Percentiles rank a stretch among this genome's conserved stretches.
Evolutionary conservation across 352 stramenopile species (phyloP).

Genomic region (Blastocystis hominis): DNA sequence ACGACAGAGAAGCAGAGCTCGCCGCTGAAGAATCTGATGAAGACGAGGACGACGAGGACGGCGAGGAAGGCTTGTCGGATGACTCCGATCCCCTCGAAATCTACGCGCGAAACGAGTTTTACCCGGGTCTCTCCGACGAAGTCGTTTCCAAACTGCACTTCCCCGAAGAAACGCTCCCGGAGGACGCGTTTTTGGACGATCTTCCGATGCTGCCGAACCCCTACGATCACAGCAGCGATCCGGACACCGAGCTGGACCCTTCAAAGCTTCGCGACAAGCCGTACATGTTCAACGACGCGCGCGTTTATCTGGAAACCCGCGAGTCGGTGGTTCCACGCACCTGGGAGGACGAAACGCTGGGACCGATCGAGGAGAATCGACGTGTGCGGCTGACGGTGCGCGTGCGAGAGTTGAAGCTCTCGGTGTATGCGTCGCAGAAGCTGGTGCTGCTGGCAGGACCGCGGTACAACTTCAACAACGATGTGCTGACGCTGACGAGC

Average conservation of each 20-base stretch:
- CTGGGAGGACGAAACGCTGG: slow-evolving; percentile 48
- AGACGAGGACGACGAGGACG: neutral
- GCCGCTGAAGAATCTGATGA: neutral
- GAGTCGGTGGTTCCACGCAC: neutral
- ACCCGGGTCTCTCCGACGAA: slow-evolving; percentile 12
- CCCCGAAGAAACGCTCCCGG: neutral
- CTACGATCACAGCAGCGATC: slow-evolving; percentile 36
- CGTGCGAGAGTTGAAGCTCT: slow-evolving; percentile 3
- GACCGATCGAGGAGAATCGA: neutral
- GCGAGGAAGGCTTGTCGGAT: neutral
- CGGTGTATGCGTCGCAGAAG: slow-evolving; percentile 39
- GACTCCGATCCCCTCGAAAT: neutral
- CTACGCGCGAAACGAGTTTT: slow-evolving; percentile 11
- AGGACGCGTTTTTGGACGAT: slow-evolving; percentile 13
- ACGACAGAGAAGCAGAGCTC: neutral
- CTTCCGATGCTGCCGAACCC: slow-evolving; percentile 36
- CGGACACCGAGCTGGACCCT: slow-evolving; percentile 9
- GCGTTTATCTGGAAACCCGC: neutral
- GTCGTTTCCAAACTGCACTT: slow-evolving; percentile 12
- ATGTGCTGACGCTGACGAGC: slow-evolving; percentile 50
- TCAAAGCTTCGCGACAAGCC: slow-evolving; percentile 31
- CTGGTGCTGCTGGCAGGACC: slow-evolving; percentile 44
- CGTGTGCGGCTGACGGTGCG: slow-evolving; percentile 24
- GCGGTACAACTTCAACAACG: slow-evolving; percentile 57
- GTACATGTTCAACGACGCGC: slow-evolving; percentile 11